Conservation (phyloP, 2,329 filamentous ascomycete genomes). For the Alternaria arbusti region DNA sequence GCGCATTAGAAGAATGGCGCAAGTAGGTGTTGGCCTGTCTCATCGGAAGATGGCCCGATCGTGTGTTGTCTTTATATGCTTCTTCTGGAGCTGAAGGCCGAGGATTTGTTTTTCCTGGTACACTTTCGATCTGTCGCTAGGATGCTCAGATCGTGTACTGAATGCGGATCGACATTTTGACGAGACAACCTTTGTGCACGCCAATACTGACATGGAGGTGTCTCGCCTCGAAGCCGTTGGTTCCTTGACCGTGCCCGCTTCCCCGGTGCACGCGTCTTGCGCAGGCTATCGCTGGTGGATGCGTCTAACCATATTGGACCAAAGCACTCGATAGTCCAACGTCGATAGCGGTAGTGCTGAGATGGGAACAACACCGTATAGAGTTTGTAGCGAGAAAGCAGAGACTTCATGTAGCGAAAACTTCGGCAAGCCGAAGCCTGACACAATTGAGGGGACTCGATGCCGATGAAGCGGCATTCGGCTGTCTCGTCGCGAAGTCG, state of each 20-base stretch:
- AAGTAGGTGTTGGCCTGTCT: not conserved
- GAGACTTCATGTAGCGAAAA: not conserved
- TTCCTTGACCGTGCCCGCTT: constrained; percentile 27
- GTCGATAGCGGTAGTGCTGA: constrained; percentile 9
- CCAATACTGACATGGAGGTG: not conserved
- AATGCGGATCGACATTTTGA: not conserved
- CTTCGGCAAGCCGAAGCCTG: constrained; percentile 7
- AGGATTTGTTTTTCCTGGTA: not conserved
- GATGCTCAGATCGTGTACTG: not conserved
- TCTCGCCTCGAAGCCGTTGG: constrained; percentile 10
- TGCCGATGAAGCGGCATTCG: constrained; percentile 7
- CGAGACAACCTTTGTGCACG: constrained; percentile 3
- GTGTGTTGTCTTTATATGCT: not conserved
- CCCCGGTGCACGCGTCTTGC: constrained; percentile 34
- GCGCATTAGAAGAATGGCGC: not conserved
- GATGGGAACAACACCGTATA: not conserved
- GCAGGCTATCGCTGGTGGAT: constrained; percentile 15
- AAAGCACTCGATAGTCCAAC: constrained; percentile 22
- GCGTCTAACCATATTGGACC: constrained; percentile 26
- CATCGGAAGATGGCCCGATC: not conserved
- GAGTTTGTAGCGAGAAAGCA: not conserved
- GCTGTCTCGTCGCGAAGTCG: constrained; percentile 9
- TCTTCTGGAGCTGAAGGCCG: not conserved
- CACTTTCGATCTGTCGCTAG: not conserved
- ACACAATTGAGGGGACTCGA: not conserved